Base-by-base conservation (phyloP, 352 stramenopile genomes). In the Phytopythium montanum region DNA sequence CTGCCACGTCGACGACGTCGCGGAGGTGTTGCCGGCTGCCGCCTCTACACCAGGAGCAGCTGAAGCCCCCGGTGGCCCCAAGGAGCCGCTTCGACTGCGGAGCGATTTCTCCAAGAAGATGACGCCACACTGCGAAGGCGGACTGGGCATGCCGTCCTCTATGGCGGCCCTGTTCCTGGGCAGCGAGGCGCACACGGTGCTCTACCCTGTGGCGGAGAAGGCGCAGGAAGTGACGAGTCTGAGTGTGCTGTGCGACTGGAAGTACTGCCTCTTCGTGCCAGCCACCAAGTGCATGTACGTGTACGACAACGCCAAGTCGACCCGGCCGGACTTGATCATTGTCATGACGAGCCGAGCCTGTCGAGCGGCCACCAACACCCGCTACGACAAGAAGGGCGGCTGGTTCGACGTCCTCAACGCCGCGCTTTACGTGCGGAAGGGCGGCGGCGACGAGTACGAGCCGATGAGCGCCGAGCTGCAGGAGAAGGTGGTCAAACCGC, bases 241-340 rank as follows among this genome's bases (percentile, higher is more conserved):
- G 44, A 46, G 72, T 34, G 6, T 76, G n/a, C 60, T 89, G 12
- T 91, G 78, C 69, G 61, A 87, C 49, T 91, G 75, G 81, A 87
- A 87, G 39, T 91, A 89, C 59, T 85, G 69, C 16, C 55, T 91
- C 4, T 87, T 91, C 31, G 59, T 88, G 9, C 79, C 79, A 0
- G 57, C 29, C 21, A 59, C 68, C 38, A 79, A 73, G 52, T 69
- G 68, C 19, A 56, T 91, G 25, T 91, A 88, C 61, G 62, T 91
- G n/a, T 91, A 89, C 54, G 75, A 88, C 16, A 59, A 60, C 12
- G 73, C 81, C 46, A 67, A 66, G 13, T 75, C 76, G 1, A 67
- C 59, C 4, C 42, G 29, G 8, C 79, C 81, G 16, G 66, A 70
- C 21, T 62, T 77, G 29, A 75, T 83, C 31, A 69, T 91, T 36